Conservation (phyloP, 495 filamentous ascomycete genomes). For the Aspergillus asperescens region DNA sequence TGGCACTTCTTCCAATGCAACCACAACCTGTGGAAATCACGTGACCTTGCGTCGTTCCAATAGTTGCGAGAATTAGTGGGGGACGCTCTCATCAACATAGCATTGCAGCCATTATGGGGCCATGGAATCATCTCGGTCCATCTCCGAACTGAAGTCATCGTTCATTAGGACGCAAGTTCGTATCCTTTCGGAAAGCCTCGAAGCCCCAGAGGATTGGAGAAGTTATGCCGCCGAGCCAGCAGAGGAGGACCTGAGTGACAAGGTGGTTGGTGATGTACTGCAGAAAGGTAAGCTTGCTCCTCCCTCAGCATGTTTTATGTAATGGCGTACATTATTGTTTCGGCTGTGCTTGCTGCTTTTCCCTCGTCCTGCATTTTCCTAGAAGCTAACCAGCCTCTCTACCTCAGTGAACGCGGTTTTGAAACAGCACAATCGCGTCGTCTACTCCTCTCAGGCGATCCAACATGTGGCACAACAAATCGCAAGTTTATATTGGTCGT, state of each 20-base stretch:
- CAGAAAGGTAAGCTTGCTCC: constrained; percentile 41
- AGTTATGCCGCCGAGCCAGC: constrained; percentile 37
- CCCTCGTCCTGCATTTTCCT: constrained; percentile 8
- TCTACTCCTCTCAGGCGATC: constrained; percentile 68
- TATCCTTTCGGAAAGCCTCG: constrained; percentile 51
- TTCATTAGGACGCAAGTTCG: constrained; percentile 61
- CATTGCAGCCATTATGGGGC: constrained; percentile 19
- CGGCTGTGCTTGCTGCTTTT: constrained; percentile 14
- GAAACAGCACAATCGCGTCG: constrained; percentile 63
- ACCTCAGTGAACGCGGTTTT: constrained; percentile 57
- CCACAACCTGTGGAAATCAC: no score
- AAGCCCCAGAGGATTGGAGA: constrained; percentile 55
- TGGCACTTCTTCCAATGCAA: no score
- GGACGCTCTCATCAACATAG: background rate
- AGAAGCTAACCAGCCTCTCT: constrained; percentile 14
- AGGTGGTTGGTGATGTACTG: constrained; percentile 51
- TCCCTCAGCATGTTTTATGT: background rate
- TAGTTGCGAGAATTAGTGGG: background rate
- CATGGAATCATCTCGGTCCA: constrained; percentile 46
- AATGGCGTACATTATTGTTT: background rate
- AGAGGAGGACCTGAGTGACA: constrained; percentile 47
- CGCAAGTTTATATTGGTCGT: constrained; percentile 61
- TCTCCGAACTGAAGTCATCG: constrained; percentile 57
- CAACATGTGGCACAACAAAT: constrained; percentile 82
- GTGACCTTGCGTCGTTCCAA: no score